A percentile compares a stretch with the other conserved stretches of the same genome.
Evolutionary conservation across 768 basidiomycete genomes (phyloP).

Genomic region (Lactifluus volemus): DNA sequence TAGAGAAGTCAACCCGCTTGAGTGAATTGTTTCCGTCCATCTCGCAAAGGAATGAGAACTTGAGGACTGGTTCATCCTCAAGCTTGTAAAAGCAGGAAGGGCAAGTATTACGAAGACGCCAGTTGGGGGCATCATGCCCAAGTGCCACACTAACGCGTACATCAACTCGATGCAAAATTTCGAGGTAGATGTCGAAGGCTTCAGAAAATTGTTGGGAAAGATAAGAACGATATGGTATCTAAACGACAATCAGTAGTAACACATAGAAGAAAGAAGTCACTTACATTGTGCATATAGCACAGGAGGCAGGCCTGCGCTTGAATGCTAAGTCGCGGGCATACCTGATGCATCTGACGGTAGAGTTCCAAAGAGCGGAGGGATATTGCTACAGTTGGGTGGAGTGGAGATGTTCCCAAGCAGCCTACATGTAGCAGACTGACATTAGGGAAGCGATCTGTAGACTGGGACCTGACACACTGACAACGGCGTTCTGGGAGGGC

Average conservation of each 20-base stretch:
- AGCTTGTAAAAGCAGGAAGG: background rate
- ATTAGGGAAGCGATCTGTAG: background rate
- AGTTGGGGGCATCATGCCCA: background rate
- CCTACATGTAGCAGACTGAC: background rate
- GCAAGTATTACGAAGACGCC: background rate
- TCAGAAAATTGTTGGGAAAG: background rate
- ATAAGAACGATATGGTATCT: background rate
- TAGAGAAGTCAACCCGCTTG: background rate
- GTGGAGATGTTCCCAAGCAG: background rate
- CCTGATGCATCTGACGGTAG: slow-evolving; percentile 23
- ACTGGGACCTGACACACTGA: too few relatives aligned
- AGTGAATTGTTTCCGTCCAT: background rate
- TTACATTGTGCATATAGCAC: slow-evolving; percentile 20
- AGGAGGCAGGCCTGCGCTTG: slow-evolving; percentile 18
- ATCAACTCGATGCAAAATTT: background rate
- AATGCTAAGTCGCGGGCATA: slow-evolving; percentile 23
- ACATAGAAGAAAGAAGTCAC: background rate
- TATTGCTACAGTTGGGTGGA: slow-evolving; percentile 14
- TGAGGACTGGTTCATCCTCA: background rate
- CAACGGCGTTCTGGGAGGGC: too few relatives aligned
- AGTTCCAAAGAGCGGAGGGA: slow-evolving; percentile 19
- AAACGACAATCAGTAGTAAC: background rate
- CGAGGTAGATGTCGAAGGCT: background rate
- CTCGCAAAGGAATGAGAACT: background rate
- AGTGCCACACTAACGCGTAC: background rate